Evolutionary conservation across 768 basidiomycete genomes (phyloP), one percentile per base, ranked within the genome.

Genomic region (Xanthoconium purpureum): DNA sequence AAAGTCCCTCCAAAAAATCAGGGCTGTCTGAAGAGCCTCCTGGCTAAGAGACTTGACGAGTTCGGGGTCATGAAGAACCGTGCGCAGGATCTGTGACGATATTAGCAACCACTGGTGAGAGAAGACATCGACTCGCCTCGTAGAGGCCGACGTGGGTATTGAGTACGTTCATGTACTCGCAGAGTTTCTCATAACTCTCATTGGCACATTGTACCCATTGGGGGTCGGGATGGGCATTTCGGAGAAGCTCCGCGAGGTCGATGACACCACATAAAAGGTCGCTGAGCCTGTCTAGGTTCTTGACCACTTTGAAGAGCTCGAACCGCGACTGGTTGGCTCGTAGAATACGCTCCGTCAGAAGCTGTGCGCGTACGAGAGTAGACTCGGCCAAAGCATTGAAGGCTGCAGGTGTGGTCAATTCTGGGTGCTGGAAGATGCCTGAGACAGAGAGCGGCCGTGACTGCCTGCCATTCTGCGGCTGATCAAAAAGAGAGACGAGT

Each of bases 221-320:
- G 29, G 78, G 76, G 67, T 97, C 92, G 1, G 96, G 94, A 75
- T 98, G 95, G 0, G 93, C 87, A 68, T 96, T 95, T 59, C 95
- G 83, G 30, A 99, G 80, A 48, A 97, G 81, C 71, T 99, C 97
- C 50, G 94, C 91, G 56, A 98, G 83, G 74, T 99, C 97, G 59
- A 98, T 98, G 58, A 99, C 94, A 12, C 91, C 88, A 65, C 97
- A 99, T 3, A 99, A 77, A 73, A 96, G 80, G 76, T 99, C 95
- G 69, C 95, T 98, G 63, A 99, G 84, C 58, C 96, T 80, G 77
- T 99, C 97, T 58, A 99, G 75, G 71, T 96, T 97, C 79, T 98
- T 98, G 57, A 98, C 91, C 11, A 93, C 93, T 72, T 87, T 83
- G 57, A 86, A 76, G 47, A 96, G 77, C 71, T 96, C 94, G 50